Evolutionary conservation across 805 yeast genomes (phyloP).

Genomic region (Saccharomycopsis babjevae): DNA sequence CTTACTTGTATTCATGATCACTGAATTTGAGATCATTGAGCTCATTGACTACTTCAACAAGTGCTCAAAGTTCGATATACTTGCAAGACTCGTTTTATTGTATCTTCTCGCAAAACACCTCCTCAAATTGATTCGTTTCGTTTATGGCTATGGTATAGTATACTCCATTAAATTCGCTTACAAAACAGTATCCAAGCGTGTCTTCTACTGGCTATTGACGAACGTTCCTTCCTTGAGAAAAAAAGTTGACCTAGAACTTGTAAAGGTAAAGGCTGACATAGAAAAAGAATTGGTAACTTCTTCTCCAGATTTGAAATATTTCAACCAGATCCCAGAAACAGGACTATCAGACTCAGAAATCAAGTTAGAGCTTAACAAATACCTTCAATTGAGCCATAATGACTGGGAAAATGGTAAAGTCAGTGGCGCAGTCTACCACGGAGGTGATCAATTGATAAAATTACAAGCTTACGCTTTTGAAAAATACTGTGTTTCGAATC

Average conservation of each 20-base stretch:
- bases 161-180: slow-evolving; percentile 17
- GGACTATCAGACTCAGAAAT: slow-evolving; percentile 48
- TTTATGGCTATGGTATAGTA: slow-evolving; percentile 22
- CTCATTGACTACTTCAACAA: neutral
- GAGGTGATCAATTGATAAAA: slow-evolving; percentile 67
- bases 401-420: slow-evolving; percentile 81
- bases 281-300: slow-evolving; percentile 51
- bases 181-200: slow-evolving; percentile 19
- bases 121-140: neutral
- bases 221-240: slow-evolving; percentile 41
- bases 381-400: slow-evolving; percentile 46
- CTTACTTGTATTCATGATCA: neutral
- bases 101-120: slow-evolving; percentile 2
- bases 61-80: slow-evolving; percentile 3
- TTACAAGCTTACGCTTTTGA: slow-evolving; percentile 72
- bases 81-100: slow-evolving; percentile 5
- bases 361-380: slow-evolving; percentile 38
- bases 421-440: slow-evolving; percentile 95
- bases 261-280: slow-evolving; percentile 35
- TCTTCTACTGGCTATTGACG: slow-evolving; percentile 28
- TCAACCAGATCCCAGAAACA: slow-evolving; percentile 41
- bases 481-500: slow-evolving; percentile 79
- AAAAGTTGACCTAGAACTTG: slow-evolving; percentile 54
- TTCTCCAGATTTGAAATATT: slow-evolving; percentile 36
- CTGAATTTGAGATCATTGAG: slow-evolving; percentile 3